Percentiles rank a stretch among this genome's conserved stretches.
Evolutionary conservation across 495 filamentous ascomycete genomes (phyloP).

Genomic region (Xanthoparmelia taractica): DNA sequence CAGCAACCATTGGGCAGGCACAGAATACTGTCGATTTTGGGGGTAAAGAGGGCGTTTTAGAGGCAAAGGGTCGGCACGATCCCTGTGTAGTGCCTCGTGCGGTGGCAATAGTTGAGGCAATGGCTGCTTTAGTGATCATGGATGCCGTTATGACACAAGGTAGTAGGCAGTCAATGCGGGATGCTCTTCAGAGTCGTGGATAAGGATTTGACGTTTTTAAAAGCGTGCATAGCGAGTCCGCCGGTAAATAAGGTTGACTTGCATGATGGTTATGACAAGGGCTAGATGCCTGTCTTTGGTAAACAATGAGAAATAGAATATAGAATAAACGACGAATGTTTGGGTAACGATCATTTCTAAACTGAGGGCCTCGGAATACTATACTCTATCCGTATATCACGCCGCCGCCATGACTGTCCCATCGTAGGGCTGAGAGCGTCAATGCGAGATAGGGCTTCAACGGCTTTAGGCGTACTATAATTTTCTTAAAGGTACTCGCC

Average conservation of each 20-base stretch:
- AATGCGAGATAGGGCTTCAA: no score
- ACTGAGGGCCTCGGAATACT: neutral
- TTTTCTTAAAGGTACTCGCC: neutral
- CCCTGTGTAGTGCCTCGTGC: constrained; percentile 92
- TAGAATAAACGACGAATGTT: neutral
- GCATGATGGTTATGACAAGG: neutral
- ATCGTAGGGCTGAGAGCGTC: constrained; percentile 3
- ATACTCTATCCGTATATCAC: neutral
- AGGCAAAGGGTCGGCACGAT: constrained; percentile 93
- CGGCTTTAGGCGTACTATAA: no score
- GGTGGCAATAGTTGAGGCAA: constrained; percentile 92
- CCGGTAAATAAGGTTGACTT: neutral
- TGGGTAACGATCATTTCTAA: neutral
- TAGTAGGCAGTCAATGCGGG: constrained; percentile 42
- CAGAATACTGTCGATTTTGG: constrained; percentile 80
- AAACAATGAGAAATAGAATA: neutral
- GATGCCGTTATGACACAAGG: constrained; percentile 87
- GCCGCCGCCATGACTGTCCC: neutral
- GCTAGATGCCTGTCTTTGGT: neutral
- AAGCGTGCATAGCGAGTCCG: neutral
- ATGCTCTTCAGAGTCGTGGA: neutral
- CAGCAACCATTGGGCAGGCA: constrained; percentile 89
- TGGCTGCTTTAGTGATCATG: constrained; percentile 86
- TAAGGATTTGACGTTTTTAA: neutral
- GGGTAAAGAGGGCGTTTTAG: constrained; percentile 64